Conservation (phyloP, 192 early-diverging fungal genomes). For the Gamsiella multidivaricata region DNA sequence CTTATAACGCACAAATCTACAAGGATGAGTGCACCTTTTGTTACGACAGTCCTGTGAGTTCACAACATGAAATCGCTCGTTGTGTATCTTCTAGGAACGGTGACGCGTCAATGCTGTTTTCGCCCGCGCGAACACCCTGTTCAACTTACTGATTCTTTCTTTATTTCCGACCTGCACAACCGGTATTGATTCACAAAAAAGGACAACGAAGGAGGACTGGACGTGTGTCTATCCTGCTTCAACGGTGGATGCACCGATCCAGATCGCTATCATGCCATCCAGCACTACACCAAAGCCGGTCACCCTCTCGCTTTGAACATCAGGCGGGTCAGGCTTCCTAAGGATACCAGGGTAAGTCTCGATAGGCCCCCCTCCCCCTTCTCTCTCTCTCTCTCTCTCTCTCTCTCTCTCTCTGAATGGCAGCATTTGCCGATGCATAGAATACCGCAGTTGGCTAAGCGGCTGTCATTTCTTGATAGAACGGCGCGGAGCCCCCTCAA, state of each 20-base stretch:
- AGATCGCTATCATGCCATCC: conserved; percentile 76
- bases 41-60: conserved; percentile 72
- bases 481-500: conserved; percentile 71
- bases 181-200: too few species aligned
- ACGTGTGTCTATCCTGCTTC: conserved; percentile 96
- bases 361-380: background rate
- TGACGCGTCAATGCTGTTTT: background rate
- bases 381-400: background rate
- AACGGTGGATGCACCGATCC: conserved; percentile 85
- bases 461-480: conserved; percentile 25
- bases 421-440: too few species aligned
- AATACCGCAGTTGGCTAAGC: background rate
- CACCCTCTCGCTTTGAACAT: conserved; percentile 92
- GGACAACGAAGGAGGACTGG: conserved; percentile 82
- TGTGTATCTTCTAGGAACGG: too few species aligned
- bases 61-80: background rate
- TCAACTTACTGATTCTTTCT: background rate
- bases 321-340: conserved; percentile 67
- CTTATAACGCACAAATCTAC: conserved; percentile 67
- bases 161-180: too few species aligned
- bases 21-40: conserved; percentile 98
- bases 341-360: conserved; percentile 57
- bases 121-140: background rate
- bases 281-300: conserved; percentile 76
- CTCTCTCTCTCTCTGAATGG: too few species aligned